Evolutionary conservation across 2,329 filamentous ascomycete species (phyloP).

Genomic region (Mollisiaceae sp.): DNA sequence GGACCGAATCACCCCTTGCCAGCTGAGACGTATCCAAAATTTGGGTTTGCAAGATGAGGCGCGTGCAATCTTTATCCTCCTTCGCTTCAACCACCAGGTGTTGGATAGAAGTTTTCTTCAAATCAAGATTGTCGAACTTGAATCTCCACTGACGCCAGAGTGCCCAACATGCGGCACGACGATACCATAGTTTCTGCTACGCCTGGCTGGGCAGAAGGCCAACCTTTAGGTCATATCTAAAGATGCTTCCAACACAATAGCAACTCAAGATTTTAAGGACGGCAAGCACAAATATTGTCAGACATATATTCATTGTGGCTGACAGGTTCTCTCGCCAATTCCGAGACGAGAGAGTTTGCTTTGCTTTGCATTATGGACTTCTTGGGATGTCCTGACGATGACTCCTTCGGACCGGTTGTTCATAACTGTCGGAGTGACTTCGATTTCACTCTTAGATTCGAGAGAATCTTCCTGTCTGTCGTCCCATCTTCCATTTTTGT

Average conservation of each 20-base stretch:
- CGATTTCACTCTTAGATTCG: constrained; percentile 30
- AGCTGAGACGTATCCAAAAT: background rate
- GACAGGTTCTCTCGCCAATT: background rate
- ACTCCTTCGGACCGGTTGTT: constrained; percentile 24
- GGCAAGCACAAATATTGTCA: too few species aligned
- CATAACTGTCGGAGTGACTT: constrained; percentile 26
- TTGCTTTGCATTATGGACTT: background rate
- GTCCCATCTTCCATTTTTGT: constrained; percentile 21
- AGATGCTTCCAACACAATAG: background rate
- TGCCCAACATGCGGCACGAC: background rate
- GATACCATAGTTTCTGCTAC: background rate
- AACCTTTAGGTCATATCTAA: background rate
- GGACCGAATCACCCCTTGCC: background rate
- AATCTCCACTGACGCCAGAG: background rate
- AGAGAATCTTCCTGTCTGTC: constrained; percentile 25
- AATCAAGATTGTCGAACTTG: background rate
- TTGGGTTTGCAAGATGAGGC: background rate
- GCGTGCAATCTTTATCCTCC: background rate
- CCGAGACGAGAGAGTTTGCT: background rate
- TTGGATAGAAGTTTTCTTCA: background rate
- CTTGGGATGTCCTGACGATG: background rate
- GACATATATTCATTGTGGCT: too few species aligned
- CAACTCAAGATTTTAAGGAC: too few species aligned
- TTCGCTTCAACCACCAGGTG: background rate
- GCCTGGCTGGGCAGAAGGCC: background rate